A percentile compares a stretch with the other conserved stretches of the same genome.
phyloP scores from a whole-genome alignment of 768 basidiomycete species.

The Dioszegia crocea region DNA sequence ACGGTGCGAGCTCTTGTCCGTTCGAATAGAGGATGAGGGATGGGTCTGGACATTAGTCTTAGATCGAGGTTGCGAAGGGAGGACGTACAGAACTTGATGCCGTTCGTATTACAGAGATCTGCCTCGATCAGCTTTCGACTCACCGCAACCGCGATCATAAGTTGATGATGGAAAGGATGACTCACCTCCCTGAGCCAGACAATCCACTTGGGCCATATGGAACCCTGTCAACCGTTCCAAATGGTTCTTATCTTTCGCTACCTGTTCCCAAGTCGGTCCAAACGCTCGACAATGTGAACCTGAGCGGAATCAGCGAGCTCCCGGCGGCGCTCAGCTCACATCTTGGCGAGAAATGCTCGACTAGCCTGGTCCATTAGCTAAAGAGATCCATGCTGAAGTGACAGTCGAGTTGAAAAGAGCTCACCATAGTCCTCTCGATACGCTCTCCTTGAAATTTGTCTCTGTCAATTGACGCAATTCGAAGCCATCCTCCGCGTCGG shows the following conservation, averaged over 20 bases:
- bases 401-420: too few relatives aligned
- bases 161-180: constrained; percentile 3
- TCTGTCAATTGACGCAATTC: constrained; percentile 44
- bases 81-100: constrained; percentile 58
- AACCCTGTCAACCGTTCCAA: constrained; percentile 55
- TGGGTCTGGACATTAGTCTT: constrained; percentile 54
- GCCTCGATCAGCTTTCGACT: constrained; percentile 6
- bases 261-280: constrained; percentile 73
- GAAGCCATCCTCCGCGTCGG: constrained; percentile 22
- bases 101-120: constrained; percentile 77
- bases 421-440: constrained; percentile 47
- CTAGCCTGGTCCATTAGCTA: constrained; percentile 55
- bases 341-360: constrained; percentile 84
- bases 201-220: constrained; percentile 75
- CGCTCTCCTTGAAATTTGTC: constrained; percentile 43
- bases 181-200: constrained; percentile 70
- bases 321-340: constrained; percentile 52
- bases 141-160: too few relatives aligned
- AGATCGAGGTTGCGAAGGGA: neutral
- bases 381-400: neutral
- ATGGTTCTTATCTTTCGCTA: constrained; percentile 54
- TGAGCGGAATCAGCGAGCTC: constrained; percentile 8
- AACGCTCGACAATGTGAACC: constrained; percentile 69
- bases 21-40: constrained; percentile 66
- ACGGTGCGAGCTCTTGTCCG: constrained; percentile 62